Base-by-base conservation (phyloP, 2,329 filamentous ascomycete genomes). In the Cladosporium sp. region DNA sequence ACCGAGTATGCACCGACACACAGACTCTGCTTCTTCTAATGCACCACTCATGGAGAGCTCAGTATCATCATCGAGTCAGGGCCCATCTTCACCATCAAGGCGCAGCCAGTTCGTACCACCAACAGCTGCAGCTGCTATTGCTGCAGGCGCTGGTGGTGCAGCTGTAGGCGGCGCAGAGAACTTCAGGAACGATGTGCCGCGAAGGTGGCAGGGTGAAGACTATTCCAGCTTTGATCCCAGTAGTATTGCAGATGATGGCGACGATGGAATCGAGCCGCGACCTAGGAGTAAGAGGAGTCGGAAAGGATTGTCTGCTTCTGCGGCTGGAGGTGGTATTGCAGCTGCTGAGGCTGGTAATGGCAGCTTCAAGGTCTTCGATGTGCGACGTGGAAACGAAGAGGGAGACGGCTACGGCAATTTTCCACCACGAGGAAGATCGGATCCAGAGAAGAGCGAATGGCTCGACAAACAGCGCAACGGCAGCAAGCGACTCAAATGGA, bases 221-320 rank as follows among this genome's bases (percentile, higher is more conserved):
- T 74, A 74, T 62, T 69, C 73, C 31, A 64, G 70, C 14, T 72
- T 95, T 66, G 89, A 97, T 75, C 92, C 93, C 2, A 87, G 91
- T 72, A 88, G 89, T 16, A 93, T 97, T 26, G 93, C 97, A 75
- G 93, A 97, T 74, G 92, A 91, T 31, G 93, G 97, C 74, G 92
- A 91, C 31, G 93, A 97, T 73, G 93, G 96, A 75, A 92, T 95
- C 61, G 83, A 85, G 5, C 88, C 85, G 71, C 67, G 66, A 56
- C 61, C 50, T 2, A 56, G 50, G 26, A 63, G 37, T 12, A 56
- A 37, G 33, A 55, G 64, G 29, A 67, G 66, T 40, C 58, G 65
- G 64, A 56, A 58, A 62, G 49, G 66, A 46, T 59, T 67, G 60
- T 78, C 76, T 57, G 74, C 72, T 53, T 60, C 78, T 76, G 31